Base-by-base conservation (phyloP, 139 green algal species). In the Chloropicon primus region DNA sequence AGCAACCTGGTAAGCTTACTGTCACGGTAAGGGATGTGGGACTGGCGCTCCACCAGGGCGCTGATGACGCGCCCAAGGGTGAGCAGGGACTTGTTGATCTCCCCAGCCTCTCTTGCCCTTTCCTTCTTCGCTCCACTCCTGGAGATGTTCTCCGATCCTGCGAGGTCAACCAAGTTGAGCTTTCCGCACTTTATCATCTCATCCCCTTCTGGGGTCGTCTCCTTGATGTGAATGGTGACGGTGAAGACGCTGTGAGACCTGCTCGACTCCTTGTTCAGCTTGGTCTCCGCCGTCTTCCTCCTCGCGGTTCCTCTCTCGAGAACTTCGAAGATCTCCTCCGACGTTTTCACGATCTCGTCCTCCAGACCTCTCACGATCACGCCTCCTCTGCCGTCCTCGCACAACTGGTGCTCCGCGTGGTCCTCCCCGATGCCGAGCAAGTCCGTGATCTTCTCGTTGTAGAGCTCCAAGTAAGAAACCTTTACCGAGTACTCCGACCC, bases 401-500 rank as follows among this genome's bases (percentile, higher is more conserved):
- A 85, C 54, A 89, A 72, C n/a, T 78, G 54, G n/a, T 87, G 79
- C 54, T 83, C 5, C 5, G 23, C 23, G 27, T 3, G 5, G 25
- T 27, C 25, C 25, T 28, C 72, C 5, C 72, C 5, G 25, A 75
- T 75, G 0, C 84, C 88, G 80, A 99, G 86, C 77, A 99, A 82
- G 80, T 99, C 95, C 1, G 93, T 98, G 22, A 98, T 90, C 86
- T 99, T 95, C 84, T 99, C 95, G 83, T 99, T 98, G 90, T 99
- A 99, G 53, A 99, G 87, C 91, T 99, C 95, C 79, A 99, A 80
- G 83, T 96, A 99, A 27, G 80, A 90, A 77, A 89, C 87, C 76
- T 94, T 94, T 22, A 94, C 87, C 24, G 75, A 88, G 25, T 89
- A 91, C 79, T 94, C 90, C 22, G 78, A 72, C 0, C 53, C 71